Conservation (phyloP, 1,284 basidiomycete genomes). For the Leccinum angustisporum region DNA sequence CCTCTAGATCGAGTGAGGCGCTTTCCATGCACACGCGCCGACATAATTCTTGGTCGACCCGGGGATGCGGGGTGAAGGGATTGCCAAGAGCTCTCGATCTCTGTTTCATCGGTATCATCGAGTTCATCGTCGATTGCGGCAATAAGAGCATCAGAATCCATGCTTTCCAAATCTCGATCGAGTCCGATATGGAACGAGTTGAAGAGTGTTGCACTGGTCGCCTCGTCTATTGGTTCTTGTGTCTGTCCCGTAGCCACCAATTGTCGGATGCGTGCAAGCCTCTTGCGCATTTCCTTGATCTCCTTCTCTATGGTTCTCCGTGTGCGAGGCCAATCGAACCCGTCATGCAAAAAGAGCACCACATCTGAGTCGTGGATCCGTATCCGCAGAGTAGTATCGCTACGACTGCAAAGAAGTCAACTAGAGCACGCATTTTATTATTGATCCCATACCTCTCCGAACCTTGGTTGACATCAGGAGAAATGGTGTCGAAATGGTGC, state of each 20-base stretch:
- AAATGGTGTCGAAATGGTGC: slow-evolving; percentile 70
- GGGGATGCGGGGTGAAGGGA: slow-evolving; percentile 53
- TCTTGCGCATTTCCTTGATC: slow-evolving; percentile 82
- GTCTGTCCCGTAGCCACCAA: slow-evolving; percentile 91
- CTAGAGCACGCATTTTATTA: slow-evolving; percentile 8
- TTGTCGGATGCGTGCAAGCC: slow-evolving; percentile 89
- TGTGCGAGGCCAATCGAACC: slow-evolving; percentile 91
- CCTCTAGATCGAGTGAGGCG: slow-evolving; percentile 75
- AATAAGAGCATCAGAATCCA: slow-evolving; percentile 76
- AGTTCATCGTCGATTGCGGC: slow-evolving; percentile 92
- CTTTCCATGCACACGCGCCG: slow-evolving; percentile 51
- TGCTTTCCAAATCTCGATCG: slow-evolving; percentile 65
- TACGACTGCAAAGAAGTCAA: slow-evolving; percentile 36
- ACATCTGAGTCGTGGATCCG: slow-evolving; percentile 63
- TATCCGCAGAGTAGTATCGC: slow-evolving; percentile 51
- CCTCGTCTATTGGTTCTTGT: slow-evolving; percentile 80
- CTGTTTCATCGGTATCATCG: slow-evolving; percentile 72
- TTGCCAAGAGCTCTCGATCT: slow-evolving; percentile 87
- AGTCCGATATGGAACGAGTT: slow-evolving; percentile 93
- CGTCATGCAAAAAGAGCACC: slow-evolving; percentile 78
- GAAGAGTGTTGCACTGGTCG: slow-evolving; percentile 79
- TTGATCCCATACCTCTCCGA: slow-evolving; percentile 44
- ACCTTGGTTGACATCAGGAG: slow-evolving; percentile 50
- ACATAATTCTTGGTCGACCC: slow-evolving; percentile 40
- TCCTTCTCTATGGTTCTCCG: slow-evolving; percentile 87